Base-by-base conservation (phyloP, 78 protist genomes). In the Protostelium mycophagum region DNA sequence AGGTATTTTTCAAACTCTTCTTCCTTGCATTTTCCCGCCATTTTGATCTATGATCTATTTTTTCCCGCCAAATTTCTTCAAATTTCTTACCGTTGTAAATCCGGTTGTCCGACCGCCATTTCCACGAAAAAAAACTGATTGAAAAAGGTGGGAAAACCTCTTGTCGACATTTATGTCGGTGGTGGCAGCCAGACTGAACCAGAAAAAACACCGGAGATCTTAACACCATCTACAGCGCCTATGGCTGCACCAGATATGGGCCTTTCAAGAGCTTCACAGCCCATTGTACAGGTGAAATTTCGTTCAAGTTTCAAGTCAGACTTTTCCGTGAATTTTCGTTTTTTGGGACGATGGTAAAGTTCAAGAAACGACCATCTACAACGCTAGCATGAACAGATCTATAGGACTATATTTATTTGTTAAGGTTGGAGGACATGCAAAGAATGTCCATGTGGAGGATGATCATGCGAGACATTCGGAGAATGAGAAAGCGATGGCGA, bases 91-190 rank as follows among this genome's bases (percentile, higher is more conserved):
- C n/a, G n/a, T n/a, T n/a, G n/a, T n/a, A n/a, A n/a, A n/a, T n/a
- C n/a, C n/a, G n/a, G n/a, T n/a, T n/a, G n/a, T n/a, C n/a, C n/a
- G n/a, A n/a, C n/a, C n/a, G n/a, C n/a, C n/a, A n/a, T n/a, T n/a
- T n/a, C n/a, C n/a, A n/a, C n/a, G n/a, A n/a, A n/a, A n/a, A n/a
- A n/a, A n/a, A 51, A 51, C 16, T 51, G 73, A 51, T 25, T 25
- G 73, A 51, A 16, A 51, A 87, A 90, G 63, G 98, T 96, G 35
- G 98, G 98, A 29, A 38, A 38, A 84, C 96, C 96, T 35, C 87
- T 96, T 51, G 84, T 91, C 28, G 97, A 96, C 85, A 95, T 96
- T 35, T 91, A 91, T 29, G 86, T 63, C 86, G 96, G 88, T 29
- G 96, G 95, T 35, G 38, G 38, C 9, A 83, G 34, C 28, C 86